A percentile compares a stretch with the other conserved stretches of the same genome.
Evolutionary conservation across 805 yeast species (phyloP).

Genomic region (Candida easanensis): DNA sequence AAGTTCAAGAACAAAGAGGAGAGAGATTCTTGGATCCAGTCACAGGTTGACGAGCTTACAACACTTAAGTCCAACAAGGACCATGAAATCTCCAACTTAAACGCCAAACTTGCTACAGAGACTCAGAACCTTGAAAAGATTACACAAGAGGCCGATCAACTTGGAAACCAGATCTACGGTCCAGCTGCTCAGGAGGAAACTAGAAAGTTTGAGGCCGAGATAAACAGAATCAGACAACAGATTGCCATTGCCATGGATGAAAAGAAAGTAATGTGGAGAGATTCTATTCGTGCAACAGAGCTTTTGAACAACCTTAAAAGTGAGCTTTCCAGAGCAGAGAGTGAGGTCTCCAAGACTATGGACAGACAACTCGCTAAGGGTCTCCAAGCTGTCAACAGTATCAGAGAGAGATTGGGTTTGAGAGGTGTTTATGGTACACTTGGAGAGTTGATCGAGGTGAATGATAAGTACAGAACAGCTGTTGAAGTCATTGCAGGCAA

Average conservation of each 20-base stretch:
- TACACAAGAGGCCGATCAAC: conserved; percentile 30
- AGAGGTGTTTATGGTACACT: conserved; percentile 76
- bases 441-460: conserved; percentile 78
- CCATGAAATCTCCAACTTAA: conserved; percentile 27
- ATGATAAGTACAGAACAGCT: conserved; percentile 79
- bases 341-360: conserved; percentile 68
- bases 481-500: conserved; percentile 89
- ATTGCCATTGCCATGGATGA: conserved; percentile 54
- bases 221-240: conserved; percentile 37
- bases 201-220: conserved; percentile 10
- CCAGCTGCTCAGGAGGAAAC: conserved; percentile 30
- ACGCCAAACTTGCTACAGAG: conserved; percentile 9
- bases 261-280: conserved; percentile 75
- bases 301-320: conserved; percentile 50
- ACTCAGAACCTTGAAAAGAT: conserved; percentile 22
- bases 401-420: conserved; percentile 57
- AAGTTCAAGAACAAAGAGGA: conserved; percentile 54
- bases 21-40: conserved; percentile 64
- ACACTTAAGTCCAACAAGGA: conserved; percentile 21
- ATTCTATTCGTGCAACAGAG: conserved; percentile 64
- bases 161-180: conserved; percentile 38
- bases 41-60: conserved; percentile 43
- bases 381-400: conserved; percentile 61
- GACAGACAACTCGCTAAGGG: conserved; percentile 70
- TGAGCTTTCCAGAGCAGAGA: conserved; percentile 55